Evolutionary conservation across 805 yeast species (phyloP).

Genomic region (Pichia californica): DNA sequence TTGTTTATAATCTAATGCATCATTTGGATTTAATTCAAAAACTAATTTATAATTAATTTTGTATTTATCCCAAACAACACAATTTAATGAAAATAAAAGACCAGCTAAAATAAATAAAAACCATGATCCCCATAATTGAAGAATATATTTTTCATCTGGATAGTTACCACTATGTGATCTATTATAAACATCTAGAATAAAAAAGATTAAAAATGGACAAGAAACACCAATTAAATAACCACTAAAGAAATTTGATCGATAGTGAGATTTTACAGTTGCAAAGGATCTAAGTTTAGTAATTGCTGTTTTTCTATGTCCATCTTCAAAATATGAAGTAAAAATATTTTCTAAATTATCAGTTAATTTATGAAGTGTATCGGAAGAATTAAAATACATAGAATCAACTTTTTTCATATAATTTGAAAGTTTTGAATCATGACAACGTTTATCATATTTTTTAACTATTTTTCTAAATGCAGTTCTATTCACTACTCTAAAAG

Average conservation of each 20-base stretch:
- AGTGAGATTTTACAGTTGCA: slow-evolving; percentile 34
- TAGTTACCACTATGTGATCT: slow-evolving; percentile 27
- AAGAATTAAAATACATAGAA: slow-evolving; percentile 46
- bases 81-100: slow-evolving; percentile 58
- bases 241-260: slow-evolving; percentile 44
- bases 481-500: slow-evolving; percentile 68
- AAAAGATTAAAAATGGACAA: slow-evolving; percentile 42
- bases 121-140: slow-evolving; percentile 93
- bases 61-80: slow-evolving; percentile 63
- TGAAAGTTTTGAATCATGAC: slow-evolving; percentile 36
- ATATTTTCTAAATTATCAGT: slow-evolving; percentile 57
- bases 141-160: slow-evolving; percentile 50
- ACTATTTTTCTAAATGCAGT: slow-evolving; percentile 86
- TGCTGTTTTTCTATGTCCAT: slow-evolving; percentile 64
- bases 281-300: slow-evolving; percentile 58
- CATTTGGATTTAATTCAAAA: slow-evolving; percentile 73
- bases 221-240: slow-evolving; percentile 70
- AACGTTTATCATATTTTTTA: slow-evolving; percentile 83
- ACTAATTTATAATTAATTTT: slow-evolving; percentile 88
- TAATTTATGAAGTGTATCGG: slow-evolving; percentile 57
- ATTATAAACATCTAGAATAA: slow-evolving; percentile 23
- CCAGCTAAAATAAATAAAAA: slow-evolving; percentile 56
- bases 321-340: slow-evolving; percentile 58
- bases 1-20: slow-evolving; percentile 59
- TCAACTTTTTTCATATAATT: slow-evolving; percentile 53